Evolutionary conservation across 2,329 filamentous ascomycete species (phyloP), one percentile per base, ranked within the genome.

Genomic region (Apiospora pterosperma): DNA sequence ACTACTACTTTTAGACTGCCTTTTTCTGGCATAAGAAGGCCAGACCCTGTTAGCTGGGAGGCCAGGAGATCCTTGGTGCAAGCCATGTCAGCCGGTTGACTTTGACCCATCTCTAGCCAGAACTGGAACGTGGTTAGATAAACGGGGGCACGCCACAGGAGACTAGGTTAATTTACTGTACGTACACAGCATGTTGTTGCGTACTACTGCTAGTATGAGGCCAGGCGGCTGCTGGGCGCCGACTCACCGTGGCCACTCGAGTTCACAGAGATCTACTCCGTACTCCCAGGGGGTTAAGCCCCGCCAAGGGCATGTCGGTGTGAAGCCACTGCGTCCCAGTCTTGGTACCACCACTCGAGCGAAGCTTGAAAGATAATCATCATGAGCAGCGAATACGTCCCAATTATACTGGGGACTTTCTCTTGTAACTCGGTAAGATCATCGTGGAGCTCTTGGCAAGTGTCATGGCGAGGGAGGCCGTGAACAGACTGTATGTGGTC

Each of bases 121-220:
- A 61, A 21, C 69, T 73, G 70, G 71, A 73, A 73, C 69, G 71
- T 72, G 68, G 68, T 68, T 69, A 69, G 69, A 70, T 71, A 67
- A 63, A 71, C 63, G 62, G 65, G 61, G 65, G 36, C 65, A 69
- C 69, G 67, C 69, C 70, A 72, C 68, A 68, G 28, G 31, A 64
- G 48, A 63, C 62, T 63, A 66, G 31, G 19, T 48, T 31, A 14
- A 21, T 34, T 34, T 38, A 31, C 42, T 55, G 16, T 55, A 34
- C 48, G 25, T n/a, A 55, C 48, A 28, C 23, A 48, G 8, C 14
- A 48, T 48, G 48, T 55, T 21, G 48, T 55, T 55, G 48, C 48
- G 48, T 55, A 34, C 16, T 2, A 44, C 3, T n/a, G 11, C 41
- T n/a, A n/a, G n/a, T n/a, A 44, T n/a, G 44, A 19, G 23, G 61